phyloP scores from a whole-genome alignment of 2,329 filamentous ascomycete species.

The Sporothrix brunneoviolacea region DNA sequence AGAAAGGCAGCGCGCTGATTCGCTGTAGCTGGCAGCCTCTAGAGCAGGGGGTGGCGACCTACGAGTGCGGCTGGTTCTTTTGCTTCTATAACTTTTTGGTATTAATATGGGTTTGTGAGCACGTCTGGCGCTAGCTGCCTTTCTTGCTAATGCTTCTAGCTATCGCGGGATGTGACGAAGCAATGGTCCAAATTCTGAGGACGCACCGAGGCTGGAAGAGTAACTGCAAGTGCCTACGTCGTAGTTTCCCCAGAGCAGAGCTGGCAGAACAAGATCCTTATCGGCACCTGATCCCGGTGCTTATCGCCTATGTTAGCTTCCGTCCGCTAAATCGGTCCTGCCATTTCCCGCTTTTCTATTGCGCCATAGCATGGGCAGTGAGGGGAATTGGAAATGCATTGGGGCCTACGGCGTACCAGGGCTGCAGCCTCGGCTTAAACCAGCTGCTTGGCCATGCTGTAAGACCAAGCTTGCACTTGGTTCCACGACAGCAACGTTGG shows the following conservation, averaged over 20 bases:
- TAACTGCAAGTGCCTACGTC: too few species aligned
- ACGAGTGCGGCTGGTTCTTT: too few species aligned
- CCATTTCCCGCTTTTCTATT: slow-evolving; percentile 1
- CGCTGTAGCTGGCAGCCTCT: background rate
- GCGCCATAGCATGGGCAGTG: background rate
- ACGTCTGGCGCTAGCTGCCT: too few species aligned
- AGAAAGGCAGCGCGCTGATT: slow-evolving; percentile 7
- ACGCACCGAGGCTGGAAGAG: too few species aligned
- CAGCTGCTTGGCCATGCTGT: background rate
- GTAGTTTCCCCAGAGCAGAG: too few species aligned
- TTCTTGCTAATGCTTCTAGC: too few species aligned
- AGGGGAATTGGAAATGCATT: too few species aligned
- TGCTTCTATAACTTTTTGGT: too few species aligned
- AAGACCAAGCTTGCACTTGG: slow-evolving; percentile 1
- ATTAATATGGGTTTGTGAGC: too few species aligned
- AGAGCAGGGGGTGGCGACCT: background rate
- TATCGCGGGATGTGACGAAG: too few species aligned
- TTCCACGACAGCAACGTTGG: slow-evolving; percentile 2
- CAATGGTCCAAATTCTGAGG: too few species aligned
- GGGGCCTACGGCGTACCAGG: too few species aligned
- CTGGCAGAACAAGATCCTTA: slow-evolving; percentile 15
- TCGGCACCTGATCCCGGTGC: slow-evolving; percentile 17
- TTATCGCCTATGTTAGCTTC: slow-evolving; percentile 11
- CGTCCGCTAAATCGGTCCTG: background rate
- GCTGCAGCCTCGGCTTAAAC: slow-evolving; percentile 10